phyloP scores from a whole-genome alignment of 2,329 filamentous ascomycete species.

The Nigrograna mackinnonii region DNA sequence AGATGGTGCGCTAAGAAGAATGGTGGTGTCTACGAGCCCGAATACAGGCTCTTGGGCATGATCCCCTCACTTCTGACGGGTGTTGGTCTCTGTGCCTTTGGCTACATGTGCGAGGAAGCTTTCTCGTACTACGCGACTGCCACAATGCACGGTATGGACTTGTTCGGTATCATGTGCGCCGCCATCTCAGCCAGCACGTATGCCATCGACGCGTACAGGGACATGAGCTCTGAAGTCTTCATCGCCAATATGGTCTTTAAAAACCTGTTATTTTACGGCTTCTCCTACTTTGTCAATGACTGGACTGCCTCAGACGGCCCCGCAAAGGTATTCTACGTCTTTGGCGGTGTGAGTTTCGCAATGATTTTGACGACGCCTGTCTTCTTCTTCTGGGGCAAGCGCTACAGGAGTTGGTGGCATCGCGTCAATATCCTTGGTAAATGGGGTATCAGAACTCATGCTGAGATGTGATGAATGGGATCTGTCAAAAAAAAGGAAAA shows the following conservation, averaged over 20 bases:
- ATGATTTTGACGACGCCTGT: conserved; percentile 33
- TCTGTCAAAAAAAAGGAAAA: too few relatives aligned
- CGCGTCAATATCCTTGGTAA: conserved; percentile 36
- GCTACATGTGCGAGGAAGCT: conserved; percentile 30
- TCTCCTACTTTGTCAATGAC: conserved; percentile 48
- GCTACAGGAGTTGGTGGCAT: conserved; percentile 38
- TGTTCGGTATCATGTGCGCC: conserved; percentile 37
- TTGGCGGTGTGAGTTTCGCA: conserved; percentile 31
- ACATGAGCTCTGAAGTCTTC: conserved; percentile 48
- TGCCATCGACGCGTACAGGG: conserved; percentile 44
- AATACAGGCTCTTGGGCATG: conserved; percentile 52
- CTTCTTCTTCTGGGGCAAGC: conserved; percentile 40
- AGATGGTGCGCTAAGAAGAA: conserved; percentile 53
- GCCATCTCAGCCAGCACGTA: conserved; percentile 39
- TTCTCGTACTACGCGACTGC: conserved; percentile 35
- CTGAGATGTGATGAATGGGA: too few relatives aligned
- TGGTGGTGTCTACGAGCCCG: conserved; percentile 58
- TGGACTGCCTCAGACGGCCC: conserved; percentile 43
- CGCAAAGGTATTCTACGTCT: conserved; percentile 41
- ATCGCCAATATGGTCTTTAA: conserved; percentile 50
- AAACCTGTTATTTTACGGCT: conserved; percentile 49
- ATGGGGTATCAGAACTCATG: conserved; percentile 35
- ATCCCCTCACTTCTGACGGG: conserved; percentile 37
- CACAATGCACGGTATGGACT: conserved; percentile 35
- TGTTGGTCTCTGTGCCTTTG: conserved; percentile 45